Percentiles rank a stretch among this genome's conserved stretches.
These are phyloP conservation scores for Fusarium aywerte DNA, from an alignment of 2,329 filamentous ascomycete species.

Conservation along the genomic window DNA sequence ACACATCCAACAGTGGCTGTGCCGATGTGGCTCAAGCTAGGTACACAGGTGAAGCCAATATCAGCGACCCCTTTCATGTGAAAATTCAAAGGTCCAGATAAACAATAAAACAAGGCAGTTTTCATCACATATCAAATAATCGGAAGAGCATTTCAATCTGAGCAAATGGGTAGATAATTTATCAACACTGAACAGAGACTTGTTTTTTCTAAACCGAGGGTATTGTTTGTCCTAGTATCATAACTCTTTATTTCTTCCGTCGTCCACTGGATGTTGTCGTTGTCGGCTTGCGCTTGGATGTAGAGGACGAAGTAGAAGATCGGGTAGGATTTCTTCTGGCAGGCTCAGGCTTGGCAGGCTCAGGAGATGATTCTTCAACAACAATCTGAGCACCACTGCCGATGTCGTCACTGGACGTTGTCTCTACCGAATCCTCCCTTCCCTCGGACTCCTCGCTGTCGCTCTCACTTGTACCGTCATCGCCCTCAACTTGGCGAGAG, in stretches of 20 bases:
- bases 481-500: conserved; percentile 46
- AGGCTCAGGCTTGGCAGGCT: conserved; percentile 43
- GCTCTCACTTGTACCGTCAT: conserved; percentile 50
- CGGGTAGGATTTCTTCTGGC: conserved; percentile 54
- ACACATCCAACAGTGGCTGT: conserved; percentile 21
- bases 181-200: conserved; percentile 26
- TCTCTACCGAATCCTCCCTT: conserved; percentile 47
- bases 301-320: conserved; percentile 45
- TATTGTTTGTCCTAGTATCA: conserved; percentile 25
- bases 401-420: conserved; percentile 53
- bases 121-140: background rate
- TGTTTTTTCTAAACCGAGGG: conserved; percentile 5
- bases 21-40: conserved; percentile 26
- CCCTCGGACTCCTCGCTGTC: conserved; percentile 48
- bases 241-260: conserved; percentile 50
- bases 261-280: conserved; percentile 44
- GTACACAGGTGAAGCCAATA: background rate
- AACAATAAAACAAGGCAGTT: background rate
- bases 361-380: conserved; percentile 47
- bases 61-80: conserved; percentile 21
- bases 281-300: conserved; percentile 55
- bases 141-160: background rate
- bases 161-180: conserved; percentile 22
- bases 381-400: conserved; percentile 53
- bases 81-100: conserved; percentile 6